Evolutionary conservation across 2,329 filamentous ascomycete species (phyloP).

Genomic region (Aspergillus ustus): DNA sequence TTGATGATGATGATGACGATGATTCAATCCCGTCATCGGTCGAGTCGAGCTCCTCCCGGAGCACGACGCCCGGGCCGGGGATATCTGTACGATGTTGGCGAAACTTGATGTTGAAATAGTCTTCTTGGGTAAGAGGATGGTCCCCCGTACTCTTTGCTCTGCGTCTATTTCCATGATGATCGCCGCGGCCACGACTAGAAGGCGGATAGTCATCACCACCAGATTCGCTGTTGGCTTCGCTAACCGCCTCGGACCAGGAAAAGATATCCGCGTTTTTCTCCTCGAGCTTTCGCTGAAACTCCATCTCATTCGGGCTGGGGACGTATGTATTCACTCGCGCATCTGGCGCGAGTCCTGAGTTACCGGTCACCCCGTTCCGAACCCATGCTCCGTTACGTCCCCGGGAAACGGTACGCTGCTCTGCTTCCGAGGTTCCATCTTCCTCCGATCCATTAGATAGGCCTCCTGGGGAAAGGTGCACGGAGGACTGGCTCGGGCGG

Average conservation of each 20-base stretch:
- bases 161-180: constrained; percentile 37
- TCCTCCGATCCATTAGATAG: constrained; percentile 35
- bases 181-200: constrained; percentile 25
- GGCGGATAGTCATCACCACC: constrained; percentile 38
- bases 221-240: constrained; percentile 50
- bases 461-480: constrained; percentile 42
- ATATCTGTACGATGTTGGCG: constrained; percentile 42
- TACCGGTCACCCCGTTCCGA: constrained; percentile 42
- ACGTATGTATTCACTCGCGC: constrained; percentile 51
- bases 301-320: constrained; percentile 56
- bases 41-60: constrained; percentile 50
- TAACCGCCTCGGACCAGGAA: constrained; percentile 58
- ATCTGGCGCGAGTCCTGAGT: constrained; percentile 53
- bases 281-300: constrained; percentile 50
- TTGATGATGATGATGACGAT: constrained; percentile 12
- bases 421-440: constrained; percentile 29
- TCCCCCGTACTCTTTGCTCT: constrained; percentile 53
- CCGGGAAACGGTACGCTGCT: constrained; percentile 34
- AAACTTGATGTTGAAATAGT: constrained; percentile 39
- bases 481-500: constrained; percentile 39
- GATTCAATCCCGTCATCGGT: constrained; percentile 34
- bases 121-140: constrained; percentile 33
- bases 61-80: constrained; percentile 57
- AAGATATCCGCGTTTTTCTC: constrained; percentile 60
- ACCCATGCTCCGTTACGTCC: constrained; percentile 55